Evolutionary conservation across 2,329 filamentous ascomycete genomes (phyloP).

Genomic region (Talaromyces atroroseus): DNA sequence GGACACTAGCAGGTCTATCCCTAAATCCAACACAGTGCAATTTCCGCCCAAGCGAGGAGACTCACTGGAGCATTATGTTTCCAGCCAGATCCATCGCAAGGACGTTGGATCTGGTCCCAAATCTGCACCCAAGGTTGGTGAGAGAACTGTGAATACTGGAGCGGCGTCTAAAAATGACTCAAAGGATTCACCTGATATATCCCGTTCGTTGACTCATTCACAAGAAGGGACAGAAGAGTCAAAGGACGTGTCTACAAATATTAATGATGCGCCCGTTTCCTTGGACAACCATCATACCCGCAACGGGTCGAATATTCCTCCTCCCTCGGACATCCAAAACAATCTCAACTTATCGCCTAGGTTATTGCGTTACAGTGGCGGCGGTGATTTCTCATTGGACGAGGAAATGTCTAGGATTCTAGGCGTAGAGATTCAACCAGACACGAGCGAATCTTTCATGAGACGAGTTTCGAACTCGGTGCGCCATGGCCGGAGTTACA

Average conservation of each 20-base stretch:
- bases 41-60: constrained; percentile 53
- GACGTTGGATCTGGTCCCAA: constrained; percentile 44
- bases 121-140: constrained; percentile 1
- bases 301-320: constrained; percentile 47
- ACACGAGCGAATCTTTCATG: constrained; percentile 68
- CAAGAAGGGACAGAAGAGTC: constrained; percentile 35
- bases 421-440: constrained; percentile 60
- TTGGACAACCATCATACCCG: constrained; percentile 24
- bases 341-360: constrained; percentile 57
- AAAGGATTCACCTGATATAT: constrained; percentile 6
- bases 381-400: constrained; percentile 87
- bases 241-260: constrained; percentile 31
- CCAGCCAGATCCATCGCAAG: constrained; percentile 58
- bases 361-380: constrained; percentile 66
- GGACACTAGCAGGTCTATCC: constrained; percentile 32
- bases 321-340: constrained; percentile 31
- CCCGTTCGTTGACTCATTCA: constrained; percentile 1
- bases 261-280: background rate
- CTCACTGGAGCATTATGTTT: constrained; percentile 48
- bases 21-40: constrained; percentile 25
- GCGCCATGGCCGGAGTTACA: constrained; percentile 84
- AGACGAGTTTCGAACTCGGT: constrained; percentile 89
- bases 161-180: background rate
- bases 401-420: constrained; percentile 91
- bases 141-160: background rate